A percentile compares a stretch with the other conserved stretches of the same genome.
Evolutionary conservation across 2,329 filamentous ascomycete genomes (phyloP).

Genomic region (Diaporthe vexans): DNA sequence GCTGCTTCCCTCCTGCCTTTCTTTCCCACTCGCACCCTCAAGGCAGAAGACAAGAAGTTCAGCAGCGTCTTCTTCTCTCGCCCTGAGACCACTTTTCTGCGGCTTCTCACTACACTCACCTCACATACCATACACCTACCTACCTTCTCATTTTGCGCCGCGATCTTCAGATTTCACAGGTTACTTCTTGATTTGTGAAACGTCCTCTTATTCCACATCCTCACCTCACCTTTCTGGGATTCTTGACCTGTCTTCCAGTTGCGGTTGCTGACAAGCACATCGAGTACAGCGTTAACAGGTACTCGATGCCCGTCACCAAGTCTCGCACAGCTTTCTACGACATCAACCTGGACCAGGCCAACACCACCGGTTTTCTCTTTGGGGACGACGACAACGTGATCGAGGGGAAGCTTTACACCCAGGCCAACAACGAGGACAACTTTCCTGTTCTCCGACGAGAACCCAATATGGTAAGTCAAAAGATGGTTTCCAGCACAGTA

Average conservation of each 20-base stretch:
- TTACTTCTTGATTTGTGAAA: background rate
- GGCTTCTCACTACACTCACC: background rate
- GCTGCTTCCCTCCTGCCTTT: slow-evolving; percentile 25
- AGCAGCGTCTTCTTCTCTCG: background rate
- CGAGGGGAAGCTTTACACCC: slow-evolving; percentile 77
- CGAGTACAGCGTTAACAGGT: slow-evolving; percentile 80
- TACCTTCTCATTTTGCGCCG: background rate
- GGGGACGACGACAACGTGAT: slow-evolving; percentile 79
- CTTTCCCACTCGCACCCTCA: slow-evolving; percentile 2
- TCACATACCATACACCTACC: background rate
- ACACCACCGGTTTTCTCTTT: slow-evolving; percentile 88
- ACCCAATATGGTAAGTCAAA: slow-evolving; percentile 60
- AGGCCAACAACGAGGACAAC: slow-evolving; percentile 82
- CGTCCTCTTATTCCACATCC: background rate
- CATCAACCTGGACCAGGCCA: slow-evolving; percentile 80
- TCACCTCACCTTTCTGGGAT: background rate
- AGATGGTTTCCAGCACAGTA: background rate
- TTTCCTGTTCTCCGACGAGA: slow-evolving; percentile 86
- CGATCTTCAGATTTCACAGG: background rate
- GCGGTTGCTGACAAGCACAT: slow-evolving; percentile 27
- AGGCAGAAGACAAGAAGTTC: background rate
- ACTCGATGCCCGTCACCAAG: slow-evolving; percentile 90
- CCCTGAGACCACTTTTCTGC: background rate
- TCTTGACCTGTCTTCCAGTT: background rate
- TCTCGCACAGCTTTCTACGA: slow-evolving; percentile 77